phyloP scores from a whole-genome alignment of 2,329 filamentous ascomycete species.

The Talaromyces amestolkiae region DNA sequence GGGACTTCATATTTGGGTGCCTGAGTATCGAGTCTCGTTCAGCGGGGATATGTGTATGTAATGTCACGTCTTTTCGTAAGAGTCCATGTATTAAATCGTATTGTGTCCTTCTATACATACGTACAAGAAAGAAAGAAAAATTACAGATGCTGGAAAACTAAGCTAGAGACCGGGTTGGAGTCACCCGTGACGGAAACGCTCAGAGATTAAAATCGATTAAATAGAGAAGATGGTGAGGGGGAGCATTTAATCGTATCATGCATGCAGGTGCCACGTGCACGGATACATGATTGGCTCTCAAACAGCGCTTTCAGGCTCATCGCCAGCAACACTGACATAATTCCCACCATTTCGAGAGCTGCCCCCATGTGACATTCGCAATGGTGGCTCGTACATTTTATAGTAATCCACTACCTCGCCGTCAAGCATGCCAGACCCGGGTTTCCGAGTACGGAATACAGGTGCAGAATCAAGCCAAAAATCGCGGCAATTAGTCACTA shows the following conservation, averaged over 20 bases:
- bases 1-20: background rate
- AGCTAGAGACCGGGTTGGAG: background rate
- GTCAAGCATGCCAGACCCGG: constrained; percentile 71
- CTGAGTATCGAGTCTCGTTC: background rate
- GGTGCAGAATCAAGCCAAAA: constrained; percentile 93
- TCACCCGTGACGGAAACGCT: constrained; percentile 8
- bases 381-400: constrained; percentile 80
- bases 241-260: background rate
- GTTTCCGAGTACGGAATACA: constrained; percentile 71
- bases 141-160: background rate
- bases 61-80: background rate
- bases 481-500: constrained; percentile 86
- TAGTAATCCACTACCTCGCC: constrained; percentile 83
- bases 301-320: constrained; percentile 36
- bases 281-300: constrained; percentile 19
- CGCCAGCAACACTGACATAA: constrained; percentile 58
- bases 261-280: background rate
- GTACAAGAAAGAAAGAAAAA: background rate
- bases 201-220: background rate
- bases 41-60: background rate
- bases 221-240: no score
- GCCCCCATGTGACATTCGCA: constrained; percentile 55
- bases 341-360: constrained; percentile 44
- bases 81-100: background rate
- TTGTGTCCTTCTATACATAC: background rate